Evolutionary conservation across 371 early-diverging fungal genomes (phyloP).

Genomic region (Mucor velutinosus): DNA sequence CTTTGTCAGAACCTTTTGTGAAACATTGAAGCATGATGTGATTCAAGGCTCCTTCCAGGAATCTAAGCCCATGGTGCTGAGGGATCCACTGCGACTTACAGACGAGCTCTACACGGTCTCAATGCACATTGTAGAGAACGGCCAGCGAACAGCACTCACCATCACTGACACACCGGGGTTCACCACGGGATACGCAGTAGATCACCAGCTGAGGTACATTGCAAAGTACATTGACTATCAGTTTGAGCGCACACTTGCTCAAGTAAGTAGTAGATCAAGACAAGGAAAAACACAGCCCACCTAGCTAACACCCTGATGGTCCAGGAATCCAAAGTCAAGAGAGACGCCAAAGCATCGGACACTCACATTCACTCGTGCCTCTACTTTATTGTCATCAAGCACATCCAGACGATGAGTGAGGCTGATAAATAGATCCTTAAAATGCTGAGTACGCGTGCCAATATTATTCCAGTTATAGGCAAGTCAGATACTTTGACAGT

Average conservation of each 20-base stretch:
- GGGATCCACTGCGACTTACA: constrained; percentile 38
- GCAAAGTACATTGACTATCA: constrained; percentile 70
- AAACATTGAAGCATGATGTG: constrained; percentile 35
- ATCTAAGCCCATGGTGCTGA: constrained; percentile 28
- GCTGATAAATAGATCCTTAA: constrained; percentile 87
- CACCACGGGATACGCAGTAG: constrained; percentile 41
- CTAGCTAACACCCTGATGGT: background rate
- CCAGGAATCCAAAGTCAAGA: constrained; percentile 71
- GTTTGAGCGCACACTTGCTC: constrained; percentile 73
- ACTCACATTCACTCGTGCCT: constrained; percentile 95
- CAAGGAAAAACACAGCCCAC: background rate
- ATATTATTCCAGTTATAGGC: constrained; percentile 96
- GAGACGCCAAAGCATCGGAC: constrained; percentile 75
- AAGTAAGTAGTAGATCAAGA: constrained; percentile 45
- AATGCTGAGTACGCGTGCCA: constrained; percentile 81
- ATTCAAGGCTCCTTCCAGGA: constrained; percentile 34
- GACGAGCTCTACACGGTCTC: constrained; percentile 52
- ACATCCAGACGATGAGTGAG: constrained; percentile 64
- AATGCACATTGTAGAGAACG: constrained; percentile 76
- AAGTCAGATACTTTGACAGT: constrained; percentile 94
- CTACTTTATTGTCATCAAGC: constrained; percentile 87
- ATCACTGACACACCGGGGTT: constrained; percentile 85
- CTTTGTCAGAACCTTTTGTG: constrained; percentile 81
- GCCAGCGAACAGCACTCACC: constrained; percentile 75
- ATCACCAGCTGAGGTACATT: constrained; percentile 53